These are phyloP conservation scores for Globisporangium camurandrum DNA, from an alignment of 352 stramenopile genomes.

Conservation along the genomic window DNA sequence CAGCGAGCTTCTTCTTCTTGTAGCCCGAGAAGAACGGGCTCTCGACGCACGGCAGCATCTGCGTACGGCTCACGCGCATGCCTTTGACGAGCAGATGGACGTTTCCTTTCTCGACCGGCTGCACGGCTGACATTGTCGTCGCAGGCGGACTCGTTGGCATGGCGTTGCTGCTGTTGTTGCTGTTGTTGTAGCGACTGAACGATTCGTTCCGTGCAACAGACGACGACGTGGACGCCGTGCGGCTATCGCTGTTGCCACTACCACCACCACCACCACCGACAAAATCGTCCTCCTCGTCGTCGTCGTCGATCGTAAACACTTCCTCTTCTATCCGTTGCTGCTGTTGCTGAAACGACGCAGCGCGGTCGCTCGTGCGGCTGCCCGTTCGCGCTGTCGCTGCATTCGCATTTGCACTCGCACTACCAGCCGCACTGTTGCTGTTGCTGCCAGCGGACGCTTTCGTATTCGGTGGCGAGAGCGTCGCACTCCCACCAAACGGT, in stretches of 20 bases:
- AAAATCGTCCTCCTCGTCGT: constrained; percentile 58
- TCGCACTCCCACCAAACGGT: constrained; percentile 20
- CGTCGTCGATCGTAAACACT: constrained; percentile 80
- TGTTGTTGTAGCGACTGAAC: too few relatives aligned
- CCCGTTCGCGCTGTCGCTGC: neutral
- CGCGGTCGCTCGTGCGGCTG: constrained; percentile 9
- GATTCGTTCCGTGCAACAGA: constrained; percentile 43
- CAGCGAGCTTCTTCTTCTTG: constrained; percentile 62
- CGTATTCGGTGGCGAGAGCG: constrained; percentile 11
- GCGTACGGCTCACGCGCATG: constrained; percentile 54
- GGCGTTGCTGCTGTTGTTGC: too few relatives aligned
- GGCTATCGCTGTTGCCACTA: constrained; percentile 20
- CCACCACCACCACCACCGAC: constrained; percentile 15
- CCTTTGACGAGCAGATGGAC: constrained; percentile 50
- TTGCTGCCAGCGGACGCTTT: constrained; percentile 2
- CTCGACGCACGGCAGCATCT: constrained; percentile 62
- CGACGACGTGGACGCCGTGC: constrained; percentile 35
- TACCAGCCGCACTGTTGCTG: neutral
- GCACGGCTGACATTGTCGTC: constrained; percentile 9
- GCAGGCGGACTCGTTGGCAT: too few relatives aligned
- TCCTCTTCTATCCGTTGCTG: constrained; percentile 64
- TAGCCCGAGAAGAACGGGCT: constrained; percentile 81
- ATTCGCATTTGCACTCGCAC: neutral
- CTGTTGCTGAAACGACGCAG: constrained; percentile 41
- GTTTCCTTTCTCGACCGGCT: constrained; percentile 31